Percentiles rank a stretch among this genome's conserved stretches.
These are phyloP conservation scores for Exophiala spinifera DNA, from an alignment of 2,329 filamentous ascomycete genomes.

Conservation along the genomic window DNA sequence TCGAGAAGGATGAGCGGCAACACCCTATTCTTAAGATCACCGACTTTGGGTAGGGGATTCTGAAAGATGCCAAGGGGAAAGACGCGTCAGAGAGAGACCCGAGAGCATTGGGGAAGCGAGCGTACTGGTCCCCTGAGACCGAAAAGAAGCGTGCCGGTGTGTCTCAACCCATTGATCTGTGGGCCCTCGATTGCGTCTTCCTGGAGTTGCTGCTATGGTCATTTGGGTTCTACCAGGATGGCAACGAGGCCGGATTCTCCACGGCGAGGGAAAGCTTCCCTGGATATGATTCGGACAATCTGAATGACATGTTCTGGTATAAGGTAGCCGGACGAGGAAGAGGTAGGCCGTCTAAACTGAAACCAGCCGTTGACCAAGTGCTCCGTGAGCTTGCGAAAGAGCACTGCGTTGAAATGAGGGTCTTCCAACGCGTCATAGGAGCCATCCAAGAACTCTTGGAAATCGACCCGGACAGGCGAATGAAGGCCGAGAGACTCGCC, in stretches of 20 bases:
- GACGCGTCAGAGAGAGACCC: not conserved
- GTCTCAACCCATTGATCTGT: constrained; percentile 29
- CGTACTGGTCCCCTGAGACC: not conserved
- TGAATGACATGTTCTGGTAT: not conserved
- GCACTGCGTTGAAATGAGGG: not conserved
- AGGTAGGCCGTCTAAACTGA: not conserved
- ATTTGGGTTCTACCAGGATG: not conserved
- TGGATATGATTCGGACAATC: not conserved
- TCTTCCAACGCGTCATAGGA: not conserved
- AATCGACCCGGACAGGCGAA: not conserved
- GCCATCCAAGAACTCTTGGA: not conserved
- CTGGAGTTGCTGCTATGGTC: constrained; percentile 30
- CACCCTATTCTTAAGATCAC: constrained; percentile 20
- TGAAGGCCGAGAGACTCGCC: not conserved
- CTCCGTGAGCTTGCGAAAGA: not conserved
- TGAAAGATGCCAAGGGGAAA: constrained; percentile 22
- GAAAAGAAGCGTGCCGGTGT: constrained; percentile 3
- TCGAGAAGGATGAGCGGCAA: not conserved
- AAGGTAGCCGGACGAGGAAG: not conserved
- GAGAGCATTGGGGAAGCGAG: not conserved
- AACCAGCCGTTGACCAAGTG: not conserved
- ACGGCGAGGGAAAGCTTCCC: not conserved
- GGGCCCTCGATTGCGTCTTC: constrained; percentile 32
- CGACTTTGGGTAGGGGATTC: constrained; percentile 27
- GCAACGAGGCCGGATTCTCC: not conserved